These are phyloP conservation scores for Tetragonia tetragonoides DNA, from an alignment of 148 eudicot genomes.

Conservation along the genomic window DNA sequence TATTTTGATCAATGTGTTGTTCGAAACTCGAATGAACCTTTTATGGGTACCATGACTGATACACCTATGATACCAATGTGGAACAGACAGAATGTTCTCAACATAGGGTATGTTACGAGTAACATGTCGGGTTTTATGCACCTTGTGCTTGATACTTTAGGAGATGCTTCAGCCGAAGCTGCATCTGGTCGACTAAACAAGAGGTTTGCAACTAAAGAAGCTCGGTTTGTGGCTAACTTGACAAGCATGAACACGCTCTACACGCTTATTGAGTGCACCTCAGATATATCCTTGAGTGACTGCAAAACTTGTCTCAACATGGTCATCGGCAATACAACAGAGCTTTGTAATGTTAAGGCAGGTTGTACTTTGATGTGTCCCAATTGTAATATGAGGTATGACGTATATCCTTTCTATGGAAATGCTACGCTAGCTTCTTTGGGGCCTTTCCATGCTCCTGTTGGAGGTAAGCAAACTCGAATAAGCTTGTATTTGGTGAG, in stretches of 20 bases:
- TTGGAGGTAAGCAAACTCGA: conserved; percentile 22
- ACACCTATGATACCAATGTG: conserved; percentile 40
- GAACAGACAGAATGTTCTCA: conserved; percentile 33
- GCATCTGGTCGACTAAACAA: conserved; percentile 22
- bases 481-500: neutral
- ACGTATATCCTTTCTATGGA: conserved; percentile 35
- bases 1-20: conserved; percentile 35
- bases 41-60: conserved; percentile 32
- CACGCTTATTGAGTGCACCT: conserved; percentile 34
- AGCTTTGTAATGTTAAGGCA: conserved; percentile 33
- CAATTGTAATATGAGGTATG: conserved; percentile 36
- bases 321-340: conserved; percentile 34
- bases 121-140: conserved; percentile 27
- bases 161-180: conserved; percentile 27
- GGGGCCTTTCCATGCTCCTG: conserved; percentile 6
- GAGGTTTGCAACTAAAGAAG: conserved; percentile 34
- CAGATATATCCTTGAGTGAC: conserved; percentile 31
- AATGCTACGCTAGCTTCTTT: conserved; percentile 3
- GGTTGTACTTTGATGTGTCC: conserved; percentile 45
- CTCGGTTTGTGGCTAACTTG: conserved; percentile 24
- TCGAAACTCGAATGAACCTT: conserved; percentile 26
- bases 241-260: conserved; percentile 22
- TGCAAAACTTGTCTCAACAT: conserved; percentile 26
- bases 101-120: conserved; percentile 29
- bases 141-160: conserved; percentile 27